Conservation (phyloP, 148 eudicot species). For the Linanthus parryae region DNA sequence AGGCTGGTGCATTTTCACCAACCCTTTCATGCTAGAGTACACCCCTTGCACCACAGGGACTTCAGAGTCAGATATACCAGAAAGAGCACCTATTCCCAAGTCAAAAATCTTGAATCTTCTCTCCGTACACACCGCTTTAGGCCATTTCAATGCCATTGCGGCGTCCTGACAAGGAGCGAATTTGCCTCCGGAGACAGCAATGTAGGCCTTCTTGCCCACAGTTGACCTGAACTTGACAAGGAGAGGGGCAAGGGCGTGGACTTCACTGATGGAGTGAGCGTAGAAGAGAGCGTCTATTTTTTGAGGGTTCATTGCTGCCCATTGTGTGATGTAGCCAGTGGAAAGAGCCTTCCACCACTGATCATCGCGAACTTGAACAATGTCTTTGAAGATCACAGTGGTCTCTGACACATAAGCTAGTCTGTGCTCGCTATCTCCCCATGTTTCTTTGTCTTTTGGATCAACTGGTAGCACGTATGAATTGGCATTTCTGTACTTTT, state of each 20-base stretch:
- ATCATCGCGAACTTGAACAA: conserved; percentile 83
- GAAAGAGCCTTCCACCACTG: conserved; percentile 97
- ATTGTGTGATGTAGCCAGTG: conserved; percentile 82
- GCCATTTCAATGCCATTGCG: conserved; percentile 63
- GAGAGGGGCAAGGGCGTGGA: conserved; percentile 73
- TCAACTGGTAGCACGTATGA: conserved; percentile 90
- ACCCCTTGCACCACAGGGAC: conserved; percentile 76
- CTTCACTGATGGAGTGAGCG: conserved; percentile 76
- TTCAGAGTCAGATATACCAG: conserved; percentile 61
- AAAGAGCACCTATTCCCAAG: conserved; percentile 57
- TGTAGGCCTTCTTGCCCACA: conserved; percentile 82
- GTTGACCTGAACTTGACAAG: conserved; percentile 70
- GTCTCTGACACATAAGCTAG: conserved; percentile 95
- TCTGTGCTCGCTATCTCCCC: conserved; percentile 98
- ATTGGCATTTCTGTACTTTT: conserved; percentile 84
- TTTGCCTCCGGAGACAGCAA: conserved; percentile 70
- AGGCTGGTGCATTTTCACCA: conserved; percentile 76
- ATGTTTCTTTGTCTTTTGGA: conserved; percentile 88
- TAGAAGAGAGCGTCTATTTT: conserved; percentile 86
- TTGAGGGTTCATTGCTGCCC: conserved; percentile 97
- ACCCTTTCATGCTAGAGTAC: conserved; percentile 83
- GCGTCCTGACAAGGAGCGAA: conserved; percentile 83
- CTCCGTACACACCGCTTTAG: conserved; percentile 67
- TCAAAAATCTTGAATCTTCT: conserved; percentile 91
- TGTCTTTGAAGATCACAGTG: conserved; percentile 86